Percentiles rank a stretch among this genome's conserved stretches.
Evolutionary conservation across 2,329 filamentous ascomycete genomes (phyloP).

Genomic region (Rosellinia necatrix): DNA sequence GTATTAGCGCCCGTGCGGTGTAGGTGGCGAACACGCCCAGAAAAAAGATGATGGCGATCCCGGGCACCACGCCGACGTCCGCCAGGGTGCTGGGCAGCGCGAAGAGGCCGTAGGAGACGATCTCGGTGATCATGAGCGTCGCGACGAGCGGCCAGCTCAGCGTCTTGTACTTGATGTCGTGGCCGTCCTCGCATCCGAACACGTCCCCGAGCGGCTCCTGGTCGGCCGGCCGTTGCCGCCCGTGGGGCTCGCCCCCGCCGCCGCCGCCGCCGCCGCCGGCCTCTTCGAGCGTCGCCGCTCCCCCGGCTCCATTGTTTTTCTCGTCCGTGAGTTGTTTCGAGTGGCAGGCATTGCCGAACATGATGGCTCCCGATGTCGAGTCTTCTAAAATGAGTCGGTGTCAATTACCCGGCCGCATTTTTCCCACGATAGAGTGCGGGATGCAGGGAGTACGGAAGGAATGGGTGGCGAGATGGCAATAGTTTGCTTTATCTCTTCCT

Average conservation of each 20-base stretch:
- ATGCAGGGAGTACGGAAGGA: no score
- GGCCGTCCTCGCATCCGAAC: conserved; percentile 44
- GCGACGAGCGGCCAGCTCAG: conserved; percentile 57
- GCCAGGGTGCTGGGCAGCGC: conserved; percentile 56
- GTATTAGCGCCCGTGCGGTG: conserved; percentile 53
- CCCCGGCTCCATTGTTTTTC: conserved; percentile 3
- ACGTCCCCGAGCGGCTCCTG: conserved; percentile 42
- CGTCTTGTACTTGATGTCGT: conserved; percentile 57
- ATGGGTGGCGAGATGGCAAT: no score
- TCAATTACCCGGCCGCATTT: no score
- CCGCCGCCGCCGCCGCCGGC: not conserved
- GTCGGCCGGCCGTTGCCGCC: not conserved
- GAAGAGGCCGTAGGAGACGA: conserved; percentile 59
- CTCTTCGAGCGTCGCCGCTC: not conserved
- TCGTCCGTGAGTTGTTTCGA: conserved; percentile 7
- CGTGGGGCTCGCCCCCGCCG: not conserved
- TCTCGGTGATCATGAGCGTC: conserved; percentile 60
- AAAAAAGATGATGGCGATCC: conserved; percentile 55
- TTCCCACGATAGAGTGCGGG: no score
- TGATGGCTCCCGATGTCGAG: not conserved
- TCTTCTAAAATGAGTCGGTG: no score
- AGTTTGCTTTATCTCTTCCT: no score
- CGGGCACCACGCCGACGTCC: conserved; percentile 56
- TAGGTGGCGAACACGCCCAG: conserved; percentile 57
- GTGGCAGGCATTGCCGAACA: conserved; percentile 20